phyloP scores from a whole-genome alignment of 1,284 basidiomycete species.

The Ganoderma resinaceum region DNA sequence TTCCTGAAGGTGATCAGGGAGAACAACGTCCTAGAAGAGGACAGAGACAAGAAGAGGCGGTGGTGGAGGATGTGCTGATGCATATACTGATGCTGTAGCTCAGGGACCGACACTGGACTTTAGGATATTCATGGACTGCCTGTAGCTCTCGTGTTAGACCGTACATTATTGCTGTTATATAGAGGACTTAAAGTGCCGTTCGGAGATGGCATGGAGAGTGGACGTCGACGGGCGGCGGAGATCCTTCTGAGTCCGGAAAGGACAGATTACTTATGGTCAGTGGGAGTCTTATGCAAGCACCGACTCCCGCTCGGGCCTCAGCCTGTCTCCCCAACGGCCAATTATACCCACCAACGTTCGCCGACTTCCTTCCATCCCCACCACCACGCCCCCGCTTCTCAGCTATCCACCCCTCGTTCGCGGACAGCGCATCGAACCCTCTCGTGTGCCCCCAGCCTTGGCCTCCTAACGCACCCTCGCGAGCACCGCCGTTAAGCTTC shows the following conservation, averaged over 20 bases:
- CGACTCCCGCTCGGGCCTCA: background rate
- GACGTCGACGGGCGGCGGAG: constrained; percentile 7
- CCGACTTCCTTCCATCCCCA: constrained; percentile 8
- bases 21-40: constrained; percentile 67
- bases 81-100: background rate
- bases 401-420: background rate
- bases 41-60: constrained; percentile 38
- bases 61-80: constrained; percentile 38
- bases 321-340: constrained; percentile 22
- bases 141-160: background rate
- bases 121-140: constrained; percentile 5
- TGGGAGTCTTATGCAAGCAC: constrained; percentile 34
- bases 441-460: background rate
- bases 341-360: constrained; percentile 34
- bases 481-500: background rate
- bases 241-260: constrained; percentile 10
- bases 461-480: background rate
- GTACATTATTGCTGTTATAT: constrained; percentile 9
- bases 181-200: background rate
- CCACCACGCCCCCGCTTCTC: constrained; percentile 1
- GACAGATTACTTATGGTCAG: constrained; percentile 18
- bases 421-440: constrained; percentile 3
- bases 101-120: background rate
- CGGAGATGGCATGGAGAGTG: background rate
- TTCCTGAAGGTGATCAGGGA: constrained; percentile 78